phyloP scores from a whole-genome alignment of 2,329 filamentous ascomycete genomes.

The Pseudogymnoascus sp. region DNA sequence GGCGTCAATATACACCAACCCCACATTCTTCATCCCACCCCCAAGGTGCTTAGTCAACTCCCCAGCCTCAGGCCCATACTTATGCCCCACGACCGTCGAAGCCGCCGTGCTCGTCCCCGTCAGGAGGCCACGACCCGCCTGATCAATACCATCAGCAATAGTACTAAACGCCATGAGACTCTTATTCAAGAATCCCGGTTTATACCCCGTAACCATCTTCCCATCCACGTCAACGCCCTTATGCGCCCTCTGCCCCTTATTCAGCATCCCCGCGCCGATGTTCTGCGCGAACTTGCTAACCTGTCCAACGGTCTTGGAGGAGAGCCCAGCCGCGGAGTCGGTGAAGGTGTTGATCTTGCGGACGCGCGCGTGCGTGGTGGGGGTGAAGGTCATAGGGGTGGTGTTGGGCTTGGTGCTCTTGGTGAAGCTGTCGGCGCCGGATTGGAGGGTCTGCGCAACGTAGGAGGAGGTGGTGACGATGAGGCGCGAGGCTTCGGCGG shows the following conservation, averaged over 20 bases:
- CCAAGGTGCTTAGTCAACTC: constrained; percentile 66
- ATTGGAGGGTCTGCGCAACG: constrained; percentile 67
- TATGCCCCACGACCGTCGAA: constrained; percentile 78
- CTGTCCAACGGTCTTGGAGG: constrained; percentile 77
- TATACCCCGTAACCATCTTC: constrained; percentile 53
- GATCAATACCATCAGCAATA: constrained; percentile 85
- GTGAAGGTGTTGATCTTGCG: constrained; percentile 88
- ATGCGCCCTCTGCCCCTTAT: constrained; percentile 47
- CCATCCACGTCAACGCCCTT: constrained; percentile 64
- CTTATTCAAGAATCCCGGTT: constrained; percentile 90
- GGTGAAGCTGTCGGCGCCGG: constrained; percentile 71
- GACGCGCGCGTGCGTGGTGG: constrained; percentile 73
- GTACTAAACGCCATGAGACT: constrained; percentile 94
- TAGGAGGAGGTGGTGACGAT: constrained; percentile 82
- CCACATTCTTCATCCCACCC: constrained; percentile 89
- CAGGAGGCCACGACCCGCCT: constrained; percentile 72
- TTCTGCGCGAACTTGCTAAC: constrained; percentile 83
- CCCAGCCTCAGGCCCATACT: constrained; percentile 79
- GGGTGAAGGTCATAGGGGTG: constrained; percentile 81
- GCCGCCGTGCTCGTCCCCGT: constrained; percentile 68
- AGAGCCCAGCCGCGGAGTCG: constrained; percentile 66
- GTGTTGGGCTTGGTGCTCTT: constrained; percentile 67
- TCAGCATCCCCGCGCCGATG: constrained; percentile 65
- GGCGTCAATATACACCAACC: constrained; percentile 93
- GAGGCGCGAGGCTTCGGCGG: constrained; percentile 78